Base-by-base conservation (phyloP, 306 rosid species). In the Citrullus colocynthis region DNA sequence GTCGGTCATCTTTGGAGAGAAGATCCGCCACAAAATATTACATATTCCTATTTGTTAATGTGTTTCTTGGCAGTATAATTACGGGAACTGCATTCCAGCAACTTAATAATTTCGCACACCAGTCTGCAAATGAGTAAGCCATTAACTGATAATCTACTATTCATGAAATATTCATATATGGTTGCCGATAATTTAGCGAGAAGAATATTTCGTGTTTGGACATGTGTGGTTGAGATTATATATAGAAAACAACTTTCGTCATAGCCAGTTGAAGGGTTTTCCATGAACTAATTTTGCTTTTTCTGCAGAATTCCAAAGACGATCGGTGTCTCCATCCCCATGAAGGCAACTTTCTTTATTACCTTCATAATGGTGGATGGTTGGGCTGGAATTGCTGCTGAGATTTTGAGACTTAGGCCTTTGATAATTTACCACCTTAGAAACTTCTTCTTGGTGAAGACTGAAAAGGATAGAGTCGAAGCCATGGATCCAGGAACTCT, bases 401-500 rank as follows among this genome's bases (percentile, higher is more conserved):
- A 95, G 85, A 95, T 95, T 88, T 84, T 95, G 72, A 90, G 97
- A 80, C 81, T 95, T 88, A 95, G 86, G 86, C 97, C 98, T 30
- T 79, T 95, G 88, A 83, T 95, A 78, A 79, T 95, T 12, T 95
- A 86, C 84, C 98, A 95, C 86, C 78, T 95, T 56, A 88, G 86
- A 41, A 95, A 89, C 55, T 82, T 85, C 86, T 84, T 95, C 20
- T 60, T 95, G 55, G 98, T 95, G 82, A 95, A 92, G 88, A 95
- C 99, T 4, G 99, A 92, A 80, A 92, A 92, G 87, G 99, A 95
- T 78, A 93, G 97, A 7, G 94, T 87, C 83, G 97, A 95, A 78
- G 99, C 99, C 69, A 95, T 92, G 99, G 97, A 95, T 87, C 99
- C 99, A 0, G 99, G 99, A 70, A 95, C 90, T 74, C 85, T 95